phyloP scores from a whole-genome alignment of 129 eudicot genomes.

The Saposhnikovia divaricata region DNA sequence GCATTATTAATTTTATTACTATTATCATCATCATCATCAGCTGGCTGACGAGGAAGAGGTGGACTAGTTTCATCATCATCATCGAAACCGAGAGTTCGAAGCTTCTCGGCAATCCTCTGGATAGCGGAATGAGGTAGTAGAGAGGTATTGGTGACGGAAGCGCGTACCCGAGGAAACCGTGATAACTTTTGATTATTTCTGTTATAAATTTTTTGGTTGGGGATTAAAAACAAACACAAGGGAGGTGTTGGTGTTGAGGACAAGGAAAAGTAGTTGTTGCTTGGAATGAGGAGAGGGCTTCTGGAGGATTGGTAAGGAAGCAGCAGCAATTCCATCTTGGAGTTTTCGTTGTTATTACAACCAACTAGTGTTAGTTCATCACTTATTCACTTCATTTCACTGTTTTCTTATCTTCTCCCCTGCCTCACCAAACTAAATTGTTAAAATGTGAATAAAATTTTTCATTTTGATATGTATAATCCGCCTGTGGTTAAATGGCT shows the following conservation, averaged over 20 bases:
- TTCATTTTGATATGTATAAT: no score
- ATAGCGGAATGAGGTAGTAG: slow-evolving; percentile 67
- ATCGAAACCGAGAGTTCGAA: slow-evolving; percentile 69
- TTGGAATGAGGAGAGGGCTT: no score
- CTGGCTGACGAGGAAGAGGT: background rate
- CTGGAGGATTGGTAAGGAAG: no score
- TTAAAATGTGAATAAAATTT: no score
- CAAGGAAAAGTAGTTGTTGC: background rate
- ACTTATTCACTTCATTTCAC: no score
- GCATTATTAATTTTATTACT: background rate
- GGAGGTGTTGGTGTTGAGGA: background rate
- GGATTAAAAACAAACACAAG: background rate
- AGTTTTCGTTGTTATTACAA: no score
- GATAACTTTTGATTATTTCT: slow-evolving; percentile 5
- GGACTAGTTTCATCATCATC: background rate
- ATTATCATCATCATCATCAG: background rate
- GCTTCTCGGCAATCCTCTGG: slow-evolving; percentile 80
- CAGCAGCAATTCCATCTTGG: no score
- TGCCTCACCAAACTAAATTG: no score
- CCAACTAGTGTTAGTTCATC: no score
- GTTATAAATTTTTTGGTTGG: background rate
- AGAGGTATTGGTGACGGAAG: slow-evolving; percentile 22
- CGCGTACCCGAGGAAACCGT: slow-evolving; percentile 20
- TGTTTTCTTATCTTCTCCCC: no score
- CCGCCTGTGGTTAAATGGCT: no score